phyloP scores from a whole-genome alignment of 208 protist species.

The Porcisia deanei region DNA sequence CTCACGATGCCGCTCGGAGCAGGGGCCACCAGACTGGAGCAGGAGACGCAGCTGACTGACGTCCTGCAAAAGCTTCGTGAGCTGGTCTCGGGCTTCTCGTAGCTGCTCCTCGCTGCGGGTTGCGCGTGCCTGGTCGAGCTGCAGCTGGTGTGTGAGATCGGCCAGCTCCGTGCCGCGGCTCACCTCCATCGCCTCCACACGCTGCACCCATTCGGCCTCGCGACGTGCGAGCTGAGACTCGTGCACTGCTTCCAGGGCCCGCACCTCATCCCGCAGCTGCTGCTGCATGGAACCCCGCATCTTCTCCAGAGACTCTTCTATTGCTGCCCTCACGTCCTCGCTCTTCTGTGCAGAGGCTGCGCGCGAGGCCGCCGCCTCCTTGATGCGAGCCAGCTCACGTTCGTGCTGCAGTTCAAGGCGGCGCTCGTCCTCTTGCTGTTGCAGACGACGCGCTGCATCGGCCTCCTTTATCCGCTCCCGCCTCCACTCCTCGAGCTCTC shows the following conservation, averaged over 20 bases:
- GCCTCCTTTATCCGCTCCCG: constrained; percentile 54
- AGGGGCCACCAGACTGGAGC: constrained; percentile 16
- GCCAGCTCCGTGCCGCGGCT: constrained; percentile 51
- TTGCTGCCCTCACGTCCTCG: constrained; percentile 36
- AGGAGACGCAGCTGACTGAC: constrained; percentile 58
- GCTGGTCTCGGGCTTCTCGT: constrained; percentile 55
- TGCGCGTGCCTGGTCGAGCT: constrained; percentile 50
- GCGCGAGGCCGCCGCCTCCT: constrained; percentile 55
- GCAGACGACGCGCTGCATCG: constrained; percentile 45
- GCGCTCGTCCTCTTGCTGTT: constrained; percentile 71
- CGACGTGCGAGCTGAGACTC: constrained; percentile 25
- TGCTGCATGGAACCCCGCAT: constrained; percentile 40
- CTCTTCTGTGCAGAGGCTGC: constrained; percentile 26
- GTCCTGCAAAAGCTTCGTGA: constrained; percentile 46
- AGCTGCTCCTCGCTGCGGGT: constrained; percentile 57
- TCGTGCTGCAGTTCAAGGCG: constrained; percentile 68
- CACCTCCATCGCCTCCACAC: constrained; percentile 43
- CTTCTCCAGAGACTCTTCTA: constrained; percentile 42
- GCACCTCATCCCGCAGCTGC: constrained; percentile 41
- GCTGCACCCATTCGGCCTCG: constrained; percentile 49
- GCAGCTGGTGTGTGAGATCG: constrained; percentile 54
- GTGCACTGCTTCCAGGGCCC: constrained; percentile 36
- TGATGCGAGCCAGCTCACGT: constrained; percentile 67
- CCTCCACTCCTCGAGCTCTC: constrained; percentile 88
- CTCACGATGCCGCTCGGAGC: constrained; percentile 29